Evolutionary conservation across 768 basidiomycete species (phyloP), one percentile per base, ranked within the genome.

Genomic region (Lentinula detonsa): DNA sequence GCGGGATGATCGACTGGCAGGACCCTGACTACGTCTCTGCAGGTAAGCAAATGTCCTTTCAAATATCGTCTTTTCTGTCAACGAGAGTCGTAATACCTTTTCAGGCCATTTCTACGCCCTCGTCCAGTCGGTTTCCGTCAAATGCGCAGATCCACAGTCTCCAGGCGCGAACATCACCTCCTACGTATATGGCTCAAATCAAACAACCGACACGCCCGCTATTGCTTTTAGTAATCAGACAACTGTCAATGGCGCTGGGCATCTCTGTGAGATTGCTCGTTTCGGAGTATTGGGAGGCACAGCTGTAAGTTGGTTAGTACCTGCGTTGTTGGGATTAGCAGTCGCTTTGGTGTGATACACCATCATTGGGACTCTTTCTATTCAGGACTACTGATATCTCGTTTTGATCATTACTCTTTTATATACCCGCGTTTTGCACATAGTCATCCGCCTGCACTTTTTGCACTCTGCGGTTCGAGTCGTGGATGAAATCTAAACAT

Each of bases 1-100:
- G 90, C 63, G 92, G 86, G 46, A 79, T 90, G 83, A 91, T 93
- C 73, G 75, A 92, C 76, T 95, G 88, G 87, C 66, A 76, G 18
- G 85, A 93, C 70, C 83, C 89, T 35, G 92, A 94, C 71, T 94
- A 92, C 71, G 61, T 73, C 55, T 70, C 87, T 13, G 85, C 89
- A 18, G 88, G 84, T 77, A 71, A 56, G 73, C 69, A 57, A 37
- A 61, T 42, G 10, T 4, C 3, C 3, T 16, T 33, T 34, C 13
- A 2, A 4, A 33, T 11, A 31, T 11, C 11, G 13, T 33, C 23
- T 4, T 43, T 18, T 43, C n/a, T 43, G 7, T 50, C 49, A 8
- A 28, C 49, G 10, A 23, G 23, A 33, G 0, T 16, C 31, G 21
- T 13, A 11, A 11, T 9, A 13, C 23, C 4, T 28, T 33, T 21